Conservation (phyloP, 371 early-diverging fungal species). For the Coemansia sp. region DNA sequence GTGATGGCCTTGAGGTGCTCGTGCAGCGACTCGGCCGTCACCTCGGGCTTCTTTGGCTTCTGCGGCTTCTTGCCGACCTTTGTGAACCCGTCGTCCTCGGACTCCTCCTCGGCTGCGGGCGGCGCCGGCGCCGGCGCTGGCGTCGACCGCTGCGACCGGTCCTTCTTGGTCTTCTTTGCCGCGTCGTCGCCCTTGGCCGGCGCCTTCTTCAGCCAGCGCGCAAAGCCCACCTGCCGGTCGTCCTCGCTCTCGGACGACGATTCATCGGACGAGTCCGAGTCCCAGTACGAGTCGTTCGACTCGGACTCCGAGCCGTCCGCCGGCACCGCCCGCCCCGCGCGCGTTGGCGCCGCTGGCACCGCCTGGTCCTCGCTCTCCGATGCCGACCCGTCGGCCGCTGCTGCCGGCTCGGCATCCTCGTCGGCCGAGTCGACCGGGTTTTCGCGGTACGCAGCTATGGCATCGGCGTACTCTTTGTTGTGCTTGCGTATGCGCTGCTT, state of each 20-base stretch:
- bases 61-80: slow-evolving; percentile 84
- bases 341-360: slow-evolving; percentile 13
- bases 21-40: slow-evolving; percentile 76
- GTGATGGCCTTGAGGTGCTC: slow-evolving; percentile 77
- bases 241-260: slow-evolving; percentile 23
- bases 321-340: slow-evolving; percentile 14
- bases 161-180: slow-evolving; percentile 57
- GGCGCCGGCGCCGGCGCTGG: slow-evolving; percentile 38
- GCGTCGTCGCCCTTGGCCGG: slow-evolving; percentile 44
- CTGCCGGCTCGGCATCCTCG: slow-evolving; percentile 33
- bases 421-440: slow-evolving; percentile 50
- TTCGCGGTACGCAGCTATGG: slow-evolving; percentile 69
- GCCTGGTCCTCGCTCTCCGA: slow-evolving; percentile 25
- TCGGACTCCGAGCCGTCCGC: slow-evolving; percentile 14
- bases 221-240: slow-evolving; percentile 28
- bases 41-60: slow-evolving; percentile 53
- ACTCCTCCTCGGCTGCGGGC: slow-evolving; percentile 18
- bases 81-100: slow-evolving; percentile 76
- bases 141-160: slow-evolving; percentile 50
- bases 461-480: slow-evolving; percentile 72
- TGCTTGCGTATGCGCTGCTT: slow-evolving; percentile 91
- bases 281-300: slow-evolving; percentile 42
- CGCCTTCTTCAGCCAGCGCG: slow-evolving; percentile 50
- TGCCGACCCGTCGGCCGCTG: slow-evolving; percentile 9
- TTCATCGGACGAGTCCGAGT: slow-evolving; percentile 23